These are phyloP conservation scores for Solioccasus polychromus DNA, from an alignment of 768 basidiomycete species.

Conservation along the genomic window DNA sequence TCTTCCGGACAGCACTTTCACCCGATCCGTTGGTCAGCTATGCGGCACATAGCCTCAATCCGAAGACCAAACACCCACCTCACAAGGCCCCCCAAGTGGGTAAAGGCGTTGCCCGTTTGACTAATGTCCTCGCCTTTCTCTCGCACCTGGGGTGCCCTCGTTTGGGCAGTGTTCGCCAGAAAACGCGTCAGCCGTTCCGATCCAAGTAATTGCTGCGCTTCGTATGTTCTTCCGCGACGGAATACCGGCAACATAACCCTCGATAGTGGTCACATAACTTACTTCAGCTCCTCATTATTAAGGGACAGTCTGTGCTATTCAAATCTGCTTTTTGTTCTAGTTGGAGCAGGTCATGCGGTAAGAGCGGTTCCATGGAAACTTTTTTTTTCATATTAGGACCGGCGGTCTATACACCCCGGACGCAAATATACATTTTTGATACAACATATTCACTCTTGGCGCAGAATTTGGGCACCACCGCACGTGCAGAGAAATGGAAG, in stretches of 20 bases:
- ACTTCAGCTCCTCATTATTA: constrained; percentile 27
- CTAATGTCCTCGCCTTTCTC: constrained; percentile 26
- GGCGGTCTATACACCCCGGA: constrained; percentile 23
- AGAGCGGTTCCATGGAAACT: constrained; percentile 24
- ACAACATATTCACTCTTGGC: constrained; percentile 17
- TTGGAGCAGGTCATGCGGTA: constrained; percentile 21
- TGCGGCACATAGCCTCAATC: constrained; percentile 27
- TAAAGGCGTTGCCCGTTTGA: constrained; percentile 30
- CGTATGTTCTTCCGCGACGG: constrained; percentile 27
- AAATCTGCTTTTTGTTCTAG: constrained; percentile 24
- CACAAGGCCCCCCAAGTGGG: constrained; percentile 20
- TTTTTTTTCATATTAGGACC: constrained; percentile 29
- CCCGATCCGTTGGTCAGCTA: constrained; percentile 32
- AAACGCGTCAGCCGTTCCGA: constrained; percentile 13
- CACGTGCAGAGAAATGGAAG: constrained; percentile 35
- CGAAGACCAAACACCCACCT: constrained; percentile 14
- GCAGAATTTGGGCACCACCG: constrained; percentile 16
- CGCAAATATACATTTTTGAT: constrained; percentile 22
- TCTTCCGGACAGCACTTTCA: constrained; percentile 28
- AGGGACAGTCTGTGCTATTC: constrained; percentile 27
- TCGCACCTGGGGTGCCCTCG: constrained; percentile 22
- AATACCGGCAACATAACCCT: constrained; percentile 24
- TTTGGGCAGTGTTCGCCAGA: constrained; percentile 12
- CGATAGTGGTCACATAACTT: constrained; percentile 25
- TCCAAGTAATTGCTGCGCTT: constrained; percentile 23